Evolutionary conservation across 108 stramenopile species (phyloP), one percentile per base, ranked within the genome.

Genomic region (Skeletonema potamos): DNA sequence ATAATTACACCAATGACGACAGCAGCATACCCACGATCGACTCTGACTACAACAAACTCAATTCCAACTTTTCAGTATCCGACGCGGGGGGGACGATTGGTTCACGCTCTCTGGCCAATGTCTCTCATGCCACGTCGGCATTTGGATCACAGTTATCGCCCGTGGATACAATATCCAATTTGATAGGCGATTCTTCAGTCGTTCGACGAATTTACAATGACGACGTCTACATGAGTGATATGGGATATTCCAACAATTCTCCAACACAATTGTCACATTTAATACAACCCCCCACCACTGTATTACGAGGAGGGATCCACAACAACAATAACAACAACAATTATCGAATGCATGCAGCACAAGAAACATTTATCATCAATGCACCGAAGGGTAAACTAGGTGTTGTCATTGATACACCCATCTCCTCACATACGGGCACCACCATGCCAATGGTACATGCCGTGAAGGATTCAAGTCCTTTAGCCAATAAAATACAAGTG

Each of bases 331-430:
- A n/a, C n/a, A n/a, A n/a, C n/a, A n/a, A n/a, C n/a, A n/a, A n/a
- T n/a, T n/a, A n/a, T n/a, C n/a, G n/a, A n/a, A n/a, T n/a, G n/a
- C n/a, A n/a, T 32, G 30, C 30, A 32, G 5, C 30, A 6, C 30
- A 32, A 6, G 58, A 68, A 64, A 43, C 68, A 28, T 11, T 80
- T 5, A 71, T 68, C 64, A 70, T 83, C 4, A 60, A 59, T 63
- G 82, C 82, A 9, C 82, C 82, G 10, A 27, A 63, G 34, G 82
- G 74, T 7, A 75, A 79, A 34, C 44, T 79, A 1, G 82, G 78
- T 11, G 60, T 83, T 3, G 82, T 83, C 28, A 66, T 83, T 17
- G 82, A 83, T 54, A 64, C 78, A 13, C 79, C 82, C 17, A 18
- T 4, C 44, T 5, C 3, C 4, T 18, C n/a, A 6, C 3, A 46